Conservation (phyloP, 2,329 filamentous ascomycete species). For the Sphaerulina vaccinii region DNA sequence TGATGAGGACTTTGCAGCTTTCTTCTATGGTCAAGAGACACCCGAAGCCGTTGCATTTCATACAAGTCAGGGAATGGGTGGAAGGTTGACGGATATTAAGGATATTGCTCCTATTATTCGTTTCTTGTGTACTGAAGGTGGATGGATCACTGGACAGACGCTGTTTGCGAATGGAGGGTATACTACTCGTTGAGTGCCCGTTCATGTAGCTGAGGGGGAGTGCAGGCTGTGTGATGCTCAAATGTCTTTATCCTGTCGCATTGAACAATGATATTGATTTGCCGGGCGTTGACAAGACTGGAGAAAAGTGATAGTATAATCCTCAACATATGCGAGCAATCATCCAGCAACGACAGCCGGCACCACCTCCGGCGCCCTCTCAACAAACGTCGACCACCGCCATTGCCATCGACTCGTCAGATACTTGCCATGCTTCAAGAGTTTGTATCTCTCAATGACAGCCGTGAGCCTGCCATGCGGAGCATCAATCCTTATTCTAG, state of each 20-base stretch:
- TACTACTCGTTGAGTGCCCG: no score
- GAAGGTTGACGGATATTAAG: constrained; percentile 13
- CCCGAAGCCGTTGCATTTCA: constrained; percentile 18
- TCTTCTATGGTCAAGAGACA: constrained; percentile 19
- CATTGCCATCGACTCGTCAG: neutral
- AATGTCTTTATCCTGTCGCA: no score
- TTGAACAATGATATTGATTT: no score
- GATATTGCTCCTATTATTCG: constrained; percentile 19
- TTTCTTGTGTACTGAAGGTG: constrained; percentile 16
- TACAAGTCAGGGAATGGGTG: constrained; percentile 15
- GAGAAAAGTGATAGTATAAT: no score
- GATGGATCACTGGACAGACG: constrained; percentile 14
- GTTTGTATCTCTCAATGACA: neutral
- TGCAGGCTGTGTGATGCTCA: no score
- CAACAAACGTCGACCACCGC: neutral
- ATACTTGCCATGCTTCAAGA: neutral
- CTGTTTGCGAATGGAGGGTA: neutral
- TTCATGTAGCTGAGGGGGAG: no score
- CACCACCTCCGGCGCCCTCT: no score
- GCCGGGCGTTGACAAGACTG: no score
- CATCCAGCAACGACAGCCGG: no score
- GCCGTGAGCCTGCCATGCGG: neutral
- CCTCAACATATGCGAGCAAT: no score
- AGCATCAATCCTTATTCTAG: neutral
- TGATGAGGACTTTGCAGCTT: no score